A percentile compares a stretch with the other conserved stretches of the same genome.
phyloP scores from a whole-genome alignment of 2,329 filamentous ascomycete species.

The Aschersonia sp. region DNA sequence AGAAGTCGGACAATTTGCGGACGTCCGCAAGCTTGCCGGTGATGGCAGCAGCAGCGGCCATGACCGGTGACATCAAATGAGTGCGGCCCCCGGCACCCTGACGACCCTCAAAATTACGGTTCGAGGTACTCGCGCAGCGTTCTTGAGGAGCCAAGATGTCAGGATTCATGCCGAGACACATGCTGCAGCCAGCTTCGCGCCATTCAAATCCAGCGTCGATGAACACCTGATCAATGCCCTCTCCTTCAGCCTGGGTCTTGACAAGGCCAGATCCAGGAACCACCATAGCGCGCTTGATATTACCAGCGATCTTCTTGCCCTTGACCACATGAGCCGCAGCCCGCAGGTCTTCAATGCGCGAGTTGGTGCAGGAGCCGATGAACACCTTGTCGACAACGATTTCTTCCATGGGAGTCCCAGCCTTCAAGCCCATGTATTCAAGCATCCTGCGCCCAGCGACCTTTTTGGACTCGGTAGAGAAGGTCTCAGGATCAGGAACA shows the following conservation, averaged over 20 bases:
- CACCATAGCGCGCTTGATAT: conserved; percentile 89
- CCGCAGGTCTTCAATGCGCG: conserved; percentile 87
- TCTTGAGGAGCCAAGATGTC: conserved; percentile 88
- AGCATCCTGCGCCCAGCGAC: conserved; percentile 65
- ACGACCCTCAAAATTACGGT: conserved; percentile 93
- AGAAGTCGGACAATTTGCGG: conserved; percentile 55
- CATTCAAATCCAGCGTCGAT: conserved; percentile 87
- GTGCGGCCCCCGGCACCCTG: conserved; percentile 86
- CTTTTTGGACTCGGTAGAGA: conserved; percentile 68
- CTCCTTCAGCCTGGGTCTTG: conserved; percentile 78
- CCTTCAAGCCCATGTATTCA: conserved; percentile 87
- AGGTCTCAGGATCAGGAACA: conserved; percentile 85
- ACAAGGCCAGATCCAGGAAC: conserved; percentile 92
- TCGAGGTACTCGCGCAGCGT: conserved; percentile 88
- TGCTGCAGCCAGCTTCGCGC: conserved; percentile 95
- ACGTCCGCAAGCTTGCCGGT: conserved; percentile 87
- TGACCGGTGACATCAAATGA: conserved; percentile 92
- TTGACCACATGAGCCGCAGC: conserved; percentile 75
- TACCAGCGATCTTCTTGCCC: conserved; percentile 73
- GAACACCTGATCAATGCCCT: conserved; percentile 91
- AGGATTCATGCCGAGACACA: conserved; percentile 99
- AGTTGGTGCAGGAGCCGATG: conserved; percentile 96
- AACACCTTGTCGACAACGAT: conserved; percentile 90
- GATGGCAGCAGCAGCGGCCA: conserved; percentile 85
- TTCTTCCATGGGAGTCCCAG: conserved; percentile 86